Base-by-base conservation (phyloP, 1,284 basidiomycete species). In the Pseudozyma flocculosa region DNA sequence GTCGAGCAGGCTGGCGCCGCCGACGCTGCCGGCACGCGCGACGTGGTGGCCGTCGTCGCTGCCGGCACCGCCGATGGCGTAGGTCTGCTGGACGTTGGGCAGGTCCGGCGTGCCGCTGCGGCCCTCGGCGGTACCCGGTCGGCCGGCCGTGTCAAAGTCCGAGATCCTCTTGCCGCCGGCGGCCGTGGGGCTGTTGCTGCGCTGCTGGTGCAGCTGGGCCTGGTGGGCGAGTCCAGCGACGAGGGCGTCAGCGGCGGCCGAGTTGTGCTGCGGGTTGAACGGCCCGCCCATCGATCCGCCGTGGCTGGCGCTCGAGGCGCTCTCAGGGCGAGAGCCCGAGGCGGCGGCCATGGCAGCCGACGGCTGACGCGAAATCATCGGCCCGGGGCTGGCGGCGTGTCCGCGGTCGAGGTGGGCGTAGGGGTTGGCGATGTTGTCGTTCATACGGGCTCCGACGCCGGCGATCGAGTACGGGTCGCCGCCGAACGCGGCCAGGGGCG, bases 321-420 rank as follows among this genome's bases (percentile, higher is more conserved):
- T 29, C 5, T 42, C 22, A 3, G 19, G 34, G 22, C 14, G 37
- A 36, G 18, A 40, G 32, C 24, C 19, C 38, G n/a, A 24, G 41
- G 21, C 36, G 43, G 17, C 40, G 38, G n/a, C n/a, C n/a, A n/a
- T n/a, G n/a, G n/a, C n/a, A n/a, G n/a, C n/a, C n/a, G n/a, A n/a
- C n/a, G n/a, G n/a, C n/a, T n/a, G n/a, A n/a, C n/a, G n/a, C n/a
- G n/a, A n/a, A n/a, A n/a, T n/a, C n/a, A n/a, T n/a, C n/a, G n/a
- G n/a, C n/a, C n/a, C 49, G 15, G 47, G 24, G 36, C 41, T 44
- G 41, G 22, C 40, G 17, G 40, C 43, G 30, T 61, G 60, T n/a
- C 45, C 44, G 14, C 72, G 67, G 45, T 74, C 70, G 13, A 74
- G 54, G 40, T 74, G 70, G 23, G 70, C 70, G 30, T 74, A 74